Percentiles rank a stretch among this genome's conserved stretches.
Conservation (phyloP, 2,329 filamentous ascomycete genomes). For the Coniella vitis region DNA sequence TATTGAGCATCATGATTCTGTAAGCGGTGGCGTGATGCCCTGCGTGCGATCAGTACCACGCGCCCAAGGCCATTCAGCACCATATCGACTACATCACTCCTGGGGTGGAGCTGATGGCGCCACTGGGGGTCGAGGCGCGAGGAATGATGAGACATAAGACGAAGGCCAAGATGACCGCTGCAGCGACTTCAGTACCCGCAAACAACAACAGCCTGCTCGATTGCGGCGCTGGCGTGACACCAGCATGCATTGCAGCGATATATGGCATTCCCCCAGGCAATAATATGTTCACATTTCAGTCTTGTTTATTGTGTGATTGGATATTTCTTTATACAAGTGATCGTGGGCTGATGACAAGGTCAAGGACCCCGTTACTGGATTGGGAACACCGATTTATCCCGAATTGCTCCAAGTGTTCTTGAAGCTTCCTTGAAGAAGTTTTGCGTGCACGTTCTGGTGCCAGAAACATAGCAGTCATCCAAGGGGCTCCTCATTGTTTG, state of each 20-base stretch:
- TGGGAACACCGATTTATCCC: conserved; percentile 18
- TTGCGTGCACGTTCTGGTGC: no score
- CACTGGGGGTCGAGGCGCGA: conserved; percentile 6
- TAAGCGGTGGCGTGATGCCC: conserved; percentile 20
- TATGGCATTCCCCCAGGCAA: conserved; percentile 18
- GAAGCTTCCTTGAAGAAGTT: conserved; percentile 1
- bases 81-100: conserved; percentile 18
- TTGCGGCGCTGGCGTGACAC: conserved; percentile 4
- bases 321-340: no score
- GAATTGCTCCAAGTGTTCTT: conserved; percentile 8
- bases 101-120: conserved; percentile 16
- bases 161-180: background rate
- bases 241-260: conserved; percentile 8
- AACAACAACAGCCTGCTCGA: conserved; percentile 5
- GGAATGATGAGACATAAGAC: background rate
- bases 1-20: conserved; percentile 21
- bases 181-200: background rate
- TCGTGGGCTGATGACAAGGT: background rate
- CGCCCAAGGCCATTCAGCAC: conserved; percentile 12
- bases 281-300: no score
- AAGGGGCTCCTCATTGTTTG: background rate
- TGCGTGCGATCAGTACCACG: conserved; percentile 16
- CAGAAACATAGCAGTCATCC: background rate
- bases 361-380: conserved; percentile 20
- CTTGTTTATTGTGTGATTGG: no score